Base-by-base conservation (phyloP, 2,329 filamentous ascomycete species). In the Monilinia fructigena region DNA sequence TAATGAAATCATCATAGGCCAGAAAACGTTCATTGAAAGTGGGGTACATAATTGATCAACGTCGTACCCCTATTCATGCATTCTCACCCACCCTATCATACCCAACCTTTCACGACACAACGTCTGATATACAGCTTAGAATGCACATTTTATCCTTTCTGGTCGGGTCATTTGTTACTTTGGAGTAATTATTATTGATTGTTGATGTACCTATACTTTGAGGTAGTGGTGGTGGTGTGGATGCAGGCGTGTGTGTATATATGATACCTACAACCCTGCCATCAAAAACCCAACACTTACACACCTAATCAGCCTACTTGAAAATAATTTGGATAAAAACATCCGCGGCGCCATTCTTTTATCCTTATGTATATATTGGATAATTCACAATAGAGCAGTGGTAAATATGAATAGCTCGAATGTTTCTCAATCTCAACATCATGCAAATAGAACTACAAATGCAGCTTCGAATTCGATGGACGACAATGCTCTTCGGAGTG, bases 11-110 rank as follows among this genome's bases (percentile, higher is more conserved):
- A n/a, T 35, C 35, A n/a, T 52, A 31, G 50, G n/a, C 35, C 35
- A n/a, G 26, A 10, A 35, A 14, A 35, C 11, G 20, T 18, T 53
- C 45, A 26, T 60, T 20, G 38, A 58, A 47, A 65, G 55, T 35
- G 63, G 63, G 54, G 62, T 63, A 55, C 45, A 14, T 47, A 38
- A 53, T 4, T 53, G 53, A 59, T 59, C 31, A 50, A 52, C 63
- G 23, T 14, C 52, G 45, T 38, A 35, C 35, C 55, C 55, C 55
- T 65, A 65, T 60, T 35, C 0, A 35, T 45, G 28, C 20, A 42
- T n/a, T 14, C 26, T 12, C 20, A 53, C 2, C 63, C 20, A 53
- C 2, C 63, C 63, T 53, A 65, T 65, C 20, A 60, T 4, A 5
- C 14, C 8, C 20, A 31, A 12, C 0, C 6, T 55, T 63, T 10